These are phyloP conservation scores for Colletotrichum aenigma DNA, from an alignment of 2,329 filamentous ascomycete species.

Conservation along the genomic window DNA sequence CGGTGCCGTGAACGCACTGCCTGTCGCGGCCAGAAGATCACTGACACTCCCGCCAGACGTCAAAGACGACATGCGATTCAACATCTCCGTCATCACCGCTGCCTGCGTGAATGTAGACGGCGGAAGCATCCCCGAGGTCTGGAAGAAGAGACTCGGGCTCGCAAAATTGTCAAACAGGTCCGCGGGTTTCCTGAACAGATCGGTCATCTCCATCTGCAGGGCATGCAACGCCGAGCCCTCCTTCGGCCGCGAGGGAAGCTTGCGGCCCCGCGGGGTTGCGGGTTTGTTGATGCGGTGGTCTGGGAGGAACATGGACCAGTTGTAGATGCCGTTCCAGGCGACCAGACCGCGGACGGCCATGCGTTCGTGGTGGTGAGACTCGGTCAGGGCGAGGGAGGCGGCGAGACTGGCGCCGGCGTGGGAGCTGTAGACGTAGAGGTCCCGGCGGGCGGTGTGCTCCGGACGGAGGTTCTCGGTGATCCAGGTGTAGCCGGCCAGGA, in stretches of 20 bases:
- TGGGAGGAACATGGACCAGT: slow-evolving; percentile 66
- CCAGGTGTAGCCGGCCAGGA: slow-evolving; percentile 58
- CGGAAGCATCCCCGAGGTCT: slow-evolving; percentile 50
- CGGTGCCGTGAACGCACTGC: slow-evolving; percentile 28
- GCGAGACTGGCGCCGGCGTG: slow-evolving; percentile 63
- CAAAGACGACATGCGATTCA: slow-evolving; percentile 25
- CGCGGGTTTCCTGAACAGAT: slow-evolving; percentile 52
- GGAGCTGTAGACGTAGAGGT: slow-evolving; percentile 58
- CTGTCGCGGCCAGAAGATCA: background rate
- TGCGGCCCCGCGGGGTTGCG: background rate
- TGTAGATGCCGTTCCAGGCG: slow-evolving; percentile 65
- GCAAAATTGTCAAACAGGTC: slow-evolving; percentile 65
- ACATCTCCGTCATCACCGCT: slow-evolving; percentile 12
- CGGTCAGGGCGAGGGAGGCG: slow-evolving; percentile 61
- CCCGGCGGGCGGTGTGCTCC: slow-evolving; percentile 35
- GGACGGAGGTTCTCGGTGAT: slow-evolving; percentile 49
- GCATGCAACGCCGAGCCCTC: slow-evolving; percentile 40
- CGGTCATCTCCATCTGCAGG: slow-evolving; percentile 37
- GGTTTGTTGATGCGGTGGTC: slow-evolving; percentile 50
- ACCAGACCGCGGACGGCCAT: slow-evolving; percentile 58
- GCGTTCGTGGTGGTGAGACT: slow-evolving; percentile 45
- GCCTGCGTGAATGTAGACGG: slow-evolving; percentile 48
- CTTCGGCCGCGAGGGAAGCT: slow-evolving; percentile 22
- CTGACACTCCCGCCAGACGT: slow-evolving; percentile 11
- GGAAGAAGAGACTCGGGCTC: slow-evolving; percentile 63